Evolutionary conservation across 2,329 filamentous ascomycete genomes (phyloP).

Genomic region (Ophiobolus disseminans): DNA sequence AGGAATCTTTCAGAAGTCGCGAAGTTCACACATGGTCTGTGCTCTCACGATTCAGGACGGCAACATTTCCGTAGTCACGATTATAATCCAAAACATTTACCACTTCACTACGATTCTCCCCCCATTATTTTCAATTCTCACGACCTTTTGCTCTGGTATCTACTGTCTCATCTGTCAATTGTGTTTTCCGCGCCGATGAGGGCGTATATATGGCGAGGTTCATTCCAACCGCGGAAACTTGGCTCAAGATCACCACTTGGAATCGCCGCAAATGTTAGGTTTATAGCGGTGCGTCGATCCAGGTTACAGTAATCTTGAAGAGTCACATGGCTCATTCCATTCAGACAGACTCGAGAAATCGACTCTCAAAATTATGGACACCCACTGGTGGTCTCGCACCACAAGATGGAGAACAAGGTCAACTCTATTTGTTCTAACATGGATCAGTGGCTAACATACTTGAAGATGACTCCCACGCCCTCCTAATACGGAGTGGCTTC

Average conservation of each 20-base stretch:
- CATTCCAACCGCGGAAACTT: constrained; percentile 18
- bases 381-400: constrained; percentile 73
- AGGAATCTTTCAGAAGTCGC: too few relatives aligned
- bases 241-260: constrained; percentile 14
- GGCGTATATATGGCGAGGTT: constrained; percentile 30
- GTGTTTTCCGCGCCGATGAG: constrained; percentile 30
- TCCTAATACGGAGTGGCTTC: constrained; percentile 56
- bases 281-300: constrained; percentile 49
- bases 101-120: too few relatives aligned
- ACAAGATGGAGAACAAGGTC: constrained; percentile 56
- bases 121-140: too few relatives aligned
- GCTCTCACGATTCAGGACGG: too few relatives aligned
- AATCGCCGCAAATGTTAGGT: constrained; percentile 24
- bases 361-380: constrained; percentile 79
- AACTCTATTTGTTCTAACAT: neutral
- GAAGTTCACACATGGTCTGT: too few relatives aligned
- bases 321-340: too few relatives aligned
- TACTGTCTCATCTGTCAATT: neutral
- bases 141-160: too few relatives aligned
- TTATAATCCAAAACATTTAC: neutral
- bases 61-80: constrained; percentile 10
- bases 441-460: constrained; percentile 2
- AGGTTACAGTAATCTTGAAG: too few relatives aligned
- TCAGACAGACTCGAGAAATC: constrained; percentile 63
- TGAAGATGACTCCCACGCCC: constrained; percentile 51